A percentile compares a stretch with the other conserved stretches of the same genome.
These are phyloP conservation scores for Chaetomium strumarium DNA, from an alignment of 2,329 filamentous ascomycete genomes.

Conservation along the genomic window DNA sequence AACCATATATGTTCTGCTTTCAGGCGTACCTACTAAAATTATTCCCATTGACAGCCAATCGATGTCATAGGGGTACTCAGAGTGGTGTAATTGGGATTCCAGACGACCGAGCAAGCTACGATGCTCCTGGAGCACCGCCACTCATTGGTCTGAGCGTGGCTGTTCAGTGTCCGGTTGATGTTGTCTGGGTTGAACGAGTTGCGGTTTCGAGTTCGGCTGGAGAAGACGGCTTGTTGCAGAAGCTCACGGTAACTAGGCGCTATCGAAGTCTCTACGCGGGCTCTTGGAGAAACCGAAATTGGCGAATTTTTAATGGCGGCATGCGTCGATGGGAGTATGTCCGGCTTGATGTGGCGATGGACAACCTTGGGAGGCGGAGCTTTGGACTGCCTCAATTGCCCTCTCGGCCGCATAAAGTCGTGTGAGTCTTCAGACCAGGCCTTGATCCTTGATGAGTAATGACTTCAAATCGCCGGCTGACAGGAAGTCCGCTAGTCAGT, in stretches of 20 bases:
- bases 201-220: not conserved
- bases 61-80: not conserved
- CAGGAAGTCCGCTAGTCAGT: constrained; percentile 99
- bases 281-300: constrained; percentile 97
- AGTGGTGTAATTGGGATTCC: not conserved
- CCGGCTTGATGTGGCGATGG: constrained; percentile 95
- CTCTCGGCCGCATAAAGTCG: constrained; percentile 97
- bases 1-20: too few relatives aligned
- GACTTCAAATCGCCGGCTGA: constrained; percentile 98
- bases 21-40: constrained; percentile 53
- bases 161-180: not conserved
- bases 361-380: constrained; percentile 95
- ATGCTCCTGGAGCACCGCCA: not conserved
- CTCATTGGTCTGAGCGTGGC: not conserved
- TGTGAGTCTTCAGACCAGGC: constrained; percentile 96
- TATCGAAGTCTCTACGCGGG: constrained; percentile 94
- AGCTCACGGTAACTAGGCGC: constrained; percentile 96
- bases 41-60: constrained; percentile 95
- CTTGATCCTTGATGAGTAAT: constrained; percentile 98
- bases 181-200: not conserved
- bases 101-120: not conserved
- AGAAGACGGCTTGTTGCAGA: constrained; percentile 49
- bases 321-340: constrained; percentile 91
- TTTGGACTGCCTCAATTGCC: constrained; percentile 99
- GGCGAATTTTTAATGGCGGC: constrained; percentile 94